These are phyloP conservation scores for Tilletia indica DNA, from an alignment of 1,284 basidiomycete genomes.

Conservation along the genomic window DNA sequence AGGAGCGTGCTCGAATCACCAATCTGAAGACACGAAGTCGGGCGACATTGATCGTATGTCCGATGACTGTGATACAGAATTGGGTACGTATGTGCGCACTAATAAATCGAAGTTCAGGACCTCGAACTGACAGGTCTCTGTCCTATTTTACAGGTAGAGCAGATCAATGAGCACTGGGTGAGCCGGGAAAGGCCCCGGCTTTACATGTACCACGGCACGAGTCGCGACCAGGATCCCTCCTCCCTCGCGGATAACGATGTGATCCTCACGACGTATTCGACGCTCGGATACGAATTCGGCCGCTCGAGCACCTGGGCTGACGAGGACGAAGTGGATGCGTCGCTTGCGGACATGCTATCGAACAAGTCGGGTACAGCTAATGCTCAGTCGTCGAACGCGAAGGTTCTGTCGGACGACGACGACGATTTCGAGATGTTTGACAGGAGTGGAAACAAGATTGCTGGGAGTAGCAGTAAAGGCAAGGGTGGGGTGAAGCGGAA, in stretches of 20 bases:
- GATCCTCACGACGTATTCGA: constrained; percentile 95
- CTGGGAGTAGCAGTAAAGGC: not conserved
- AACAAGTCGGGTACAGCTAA: no score
- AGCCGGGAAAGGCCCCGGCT: constrained; percentile 60
- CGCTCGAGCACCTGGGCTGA: constrained; percentile 65
- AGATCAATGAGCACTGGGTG: constrained; percentile 79
- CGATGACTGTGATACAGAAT: constrained; percentile 91
- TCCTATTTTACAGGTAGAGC: constrained; percentile 66
- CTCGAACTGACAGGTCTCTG: not conserved
- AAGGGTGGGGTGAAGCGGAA: constrained; percentile 58
- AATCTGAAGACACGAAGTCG: constrained; percentile 64
- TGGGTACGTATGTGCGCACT: constrained; percentile 62
- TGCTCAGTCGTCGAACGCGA: constrained; percentile 6
- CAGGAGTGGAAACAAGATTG: constrained; percentile 61
- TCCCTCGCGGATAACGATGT: constrained; percentile 91
- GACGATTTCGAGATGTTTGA: constrained; percentile 68
- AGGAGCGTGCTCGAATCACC: constrained; percentile 32
- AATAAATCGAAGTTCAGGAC: not conserved
- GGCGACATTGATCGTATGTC: constrained; percentile 93
- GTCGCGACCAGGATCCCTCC: constrained; percentile 76
- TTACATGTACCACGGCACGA: constrained; percentile 93
- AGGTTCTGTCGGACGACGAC: constrained; percentile 53
- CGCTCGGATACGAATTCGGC: constrained; percentile 89
- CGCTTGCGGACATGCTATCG: not conserved
- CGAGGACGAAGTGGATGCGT: constrained; percentile 20